Evolutionary conservation across 768 basidiomycete species (phyloP).

Genomic region (Pulveroboletus ravenelii): DNA sequence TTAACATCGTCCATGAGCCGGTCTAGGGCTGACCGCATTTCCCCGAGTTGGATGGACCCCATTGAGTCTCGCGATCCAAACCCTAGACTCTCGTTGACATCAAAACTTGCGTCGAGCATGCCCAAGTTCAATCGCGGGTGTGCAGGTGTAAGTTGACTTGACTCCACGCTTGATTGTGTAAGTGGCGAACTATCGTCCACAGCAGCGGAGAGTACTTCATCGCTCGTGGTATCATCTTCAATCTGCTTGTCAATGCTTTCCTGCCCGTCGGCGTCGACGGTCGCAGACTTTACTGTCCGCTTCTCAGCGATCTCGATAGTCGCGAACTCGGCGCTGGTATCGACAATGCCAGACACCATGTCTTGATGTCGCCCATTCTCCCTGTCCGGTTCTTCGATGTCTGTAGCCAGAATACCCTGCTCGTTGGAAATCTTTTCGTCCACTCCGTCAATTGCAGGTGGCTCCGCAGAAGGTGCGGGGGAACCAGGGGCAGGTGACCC

Average conservation of each 20-base stretch:
- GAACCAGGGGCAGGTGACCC: slow-evolving; percentile 16
- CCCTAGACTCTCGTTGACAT: slow-evolving; percentile 21
- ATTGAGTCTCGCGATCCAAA: slow-evolving; percentile 35
- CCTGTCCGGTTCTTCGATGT: slow-evolving; percentile 6
- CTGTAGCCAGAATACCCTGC: neutral
- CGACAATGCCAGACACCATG: slow-evolving; percentile 31
- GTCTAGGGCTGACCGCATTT: slow-evolving; percentile 71
- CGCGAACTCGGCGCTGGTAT: slow-evolving; percentile 47
- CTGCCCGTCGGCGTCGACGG: neutral
- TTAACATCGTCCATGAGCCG: slow-evolving; percentile 66
- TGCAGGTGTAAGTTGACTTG: slow-evolving; percentile 8
- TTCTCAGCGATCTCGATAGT: slow-evolving; percentile 47
- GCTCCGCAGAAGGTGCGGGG: slow-evolving; percentile 1
- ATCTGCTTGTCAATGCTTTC: neutral
- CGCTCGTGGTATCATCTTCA: neutral
- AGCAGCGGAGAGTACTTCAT: neutral
- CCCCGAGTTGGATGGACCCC: slow-evolving; percentile 54
- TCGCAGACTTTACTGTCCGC: slow-evolving; percentile 23
- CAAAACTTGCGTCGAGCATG: slow-evolving; percentile 22
- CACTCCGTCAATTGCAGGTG: neutral
- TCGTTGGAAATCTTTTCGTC: neutral
- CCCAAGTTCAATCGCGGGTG: slow-evolving; percentile 13
- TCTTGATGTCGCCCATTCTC: slow-evolving; percentile 36
- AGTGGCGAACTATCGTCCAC: neutral
- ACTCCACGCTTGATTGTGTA: neutral